Evolutionary conservation across 805 yeast genomes (phyloP).

Genomic region (Lachancea mirantina): DNA sequence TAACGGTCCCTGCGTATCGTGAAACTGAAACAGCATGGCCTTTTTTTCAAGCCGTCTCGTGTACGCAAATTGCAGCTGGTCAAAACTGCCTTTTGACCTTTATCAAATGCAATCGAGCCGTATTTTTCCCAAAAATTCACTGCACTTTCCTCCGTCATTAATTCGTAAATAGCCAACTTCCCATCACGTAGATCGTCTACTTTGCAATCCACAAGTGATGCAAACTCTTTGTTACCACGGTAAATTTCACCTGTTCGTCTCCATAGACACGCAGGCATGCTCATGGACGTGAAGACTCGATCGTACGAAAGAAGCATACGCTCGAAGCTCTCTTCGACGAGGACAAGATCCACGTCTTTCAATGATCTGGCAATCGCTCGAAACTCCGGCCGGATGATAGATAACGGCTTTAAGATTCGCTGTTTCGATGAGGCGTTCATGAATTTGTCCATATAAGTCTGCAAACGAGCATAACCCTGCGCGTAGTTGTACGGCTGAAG

Average conservation of each 20-base stretch:
- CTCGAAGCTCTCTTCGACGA: constrained; percentile 92
- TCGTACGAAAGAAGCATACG: constrained; percentile 90
- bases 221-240: constrained; percentile 93
- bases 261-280: constrained; percentile 97
- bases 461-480: constrained; percentile 83
- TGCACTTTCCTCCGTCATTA: constrained; percentile 93
- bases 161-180: constrained; percentile 81
- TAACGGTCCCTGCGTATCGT: constrained; percentile 88
- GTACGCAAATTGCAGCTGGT: constrained; percentile 86
- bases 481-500: constrained; percentile 91
- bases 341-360: constrained; percentile 82
- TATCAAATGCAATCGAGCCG: constrained; percentile 92
- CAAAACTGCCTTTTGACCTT: constrained; percentile 89
- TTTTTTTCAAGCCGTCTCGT: constrained; percentile 69
- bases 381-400: constrained; percentile 85
- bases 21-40: constrained; percentile 88
- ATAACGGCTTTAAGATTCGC: constrained; percentile 76
- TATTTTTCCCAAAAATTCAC: constrained; percentile 97
- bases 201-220: constrained; percentile 79
- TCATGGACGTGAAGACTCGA: constrained; percentile 93
- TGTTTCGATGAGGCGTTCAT: constrained; percentile 81
- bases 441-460: constrained; percentile 84
- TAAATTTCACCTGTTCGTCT: constrained; percentile 94
- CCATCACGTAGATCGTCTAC: constrained; percentile 92
- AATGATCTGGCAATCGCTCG: constrained; percentile 85